phyloP scores from a whole-genome alignment of 1,139 yeast species.

The Blastobotrys capitulatus region DNA sequence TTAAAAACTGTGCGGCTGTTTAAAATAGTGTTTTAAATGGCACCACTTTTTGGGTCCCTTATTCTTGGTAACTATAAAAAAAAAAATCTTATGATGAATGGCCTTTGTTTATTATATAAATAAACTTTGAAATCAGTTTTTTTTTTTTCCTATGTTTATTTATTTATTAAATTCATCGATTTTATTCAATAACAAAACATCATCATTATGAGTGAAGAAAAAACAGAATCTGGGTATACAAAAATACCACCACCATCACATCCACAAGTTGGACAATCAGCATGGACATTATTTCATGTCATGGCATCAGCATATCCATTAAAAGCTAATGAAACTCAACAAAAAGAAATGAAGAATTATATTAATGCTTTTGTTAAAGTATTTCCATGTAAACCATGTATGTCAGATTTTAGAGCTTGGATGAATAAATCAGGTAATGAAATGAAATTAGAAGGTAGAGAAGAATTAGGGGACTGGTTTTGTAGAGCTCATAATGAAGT shows the following conservation, averaged over 20 bases:
- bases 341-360: conserved; percentile 67
- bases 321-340: conserved; percentile 54
- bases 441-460: conserved; percentile 66
- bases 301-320: conserved; percentile 88
- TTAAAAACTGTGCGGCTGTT: too few species aligned
- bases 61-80: too few species aligned
- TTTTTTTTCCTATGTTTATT: too few species aligned
- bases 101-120: too few species aligned
- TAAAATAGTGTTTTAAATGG: too few species aligned
- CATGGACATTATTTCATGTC: conserved; percentile 91
- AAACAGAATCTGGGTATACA: conserved; percentile 18
- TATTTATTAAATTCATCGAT: too few species aligned
- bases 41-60: too few species aligned
- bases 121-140: too few species aligned
- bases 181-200: too few species aligned
- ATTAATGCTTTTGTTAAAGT: conserved; percentile 66
- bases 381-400: conserved; percentile 96
- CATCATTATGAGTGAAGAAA: not conserved
- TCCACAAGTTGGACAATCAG: conserved; percentile 68
- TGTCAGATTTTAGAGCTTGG: conserved; percentile 71
- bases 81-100: too few species aligned
- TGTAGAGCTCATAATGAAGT: conserved; percentile 95
- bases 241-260: conserved; percentile 82
- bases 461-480: conserved; percentile 82
- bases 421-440: conserved; percentile 46